A percentile compares a stretch with the other conserved stretches of the same genome.
phyloP scores from a whole-genome alignment of 2,329 filamentous ascomycete species.

The Aspergillus fischeri region DNA sequence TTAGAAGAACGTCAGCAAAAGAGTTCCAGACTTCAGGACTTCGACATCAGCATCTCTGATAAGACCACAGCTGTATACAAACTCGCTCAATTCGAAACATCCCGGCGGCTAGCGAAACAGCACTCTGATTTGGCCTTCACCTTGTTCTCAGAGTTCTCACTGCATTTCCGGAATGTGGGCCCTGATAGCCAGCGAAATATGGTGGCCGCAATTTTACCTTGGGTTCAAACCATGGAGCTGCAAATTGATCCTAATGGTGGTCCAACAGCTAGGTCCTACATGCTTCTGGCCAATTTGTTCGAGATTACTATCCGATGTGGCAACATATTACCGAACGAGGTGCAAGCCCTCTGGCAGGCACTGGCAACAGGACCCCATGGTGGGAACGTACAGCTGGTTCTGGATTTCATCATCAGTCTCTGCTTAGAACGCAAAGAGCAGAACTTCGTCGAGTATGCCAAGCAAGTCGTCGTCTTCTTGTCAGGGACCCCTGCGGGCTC shows the following conservation, averaged over 20 bases:
- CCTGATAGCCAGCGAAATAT: conserved; percentile 85
- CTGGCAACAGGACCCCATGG: conserved; percentile 87
- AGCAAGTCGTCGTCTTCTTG: conserved; percentile 95
- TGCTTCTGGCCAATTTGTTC: conserved; percentile 88
- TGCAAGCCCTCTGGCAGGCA: conserved; percentile 95
- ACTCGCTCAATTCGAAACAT: conserved; percentile 93
- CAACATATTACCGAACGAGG: conserved; percentile 85
- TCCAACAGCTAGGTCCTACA: conserved; percentile 86
- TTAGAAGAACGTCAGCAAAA: conserved; percentile 79
- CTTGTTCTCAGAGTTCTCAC: conserved; percentile 91
- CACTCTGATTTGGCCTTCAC: conserved; percentile 87
- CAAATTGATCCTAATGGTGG: conserved; percentile 88
- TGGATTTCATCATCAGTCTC: conserved; percentile 93
- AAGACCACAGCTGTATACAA: conserved; percentile 99
- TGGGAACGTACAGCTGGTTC: conserved; percentile 87
- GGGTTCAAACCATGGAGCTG: conserved; percentile 92
- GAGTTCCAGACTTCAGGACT: conserved; percentile 90
- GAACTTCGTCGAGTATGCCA: conserved; percentile 96
- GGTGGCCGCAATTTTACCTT: conserved; percentile 88
- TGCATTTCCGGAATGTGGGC: conserved; percentile 84
- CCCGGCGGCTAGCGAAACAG: conserved; percentile 80
- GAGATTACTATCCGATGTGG: conserved; percentile 95
- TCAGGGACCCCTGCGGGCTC: conserved; percentile 80
- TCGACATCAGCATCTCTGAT: conserved; percentile 97
- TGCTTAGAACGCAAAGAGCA: conserved; percentile 93